Percentiles rank a stretch among this genome's conserved stretches.
Evolutionary conservation across 1,284 basidiomycete species (phyloP).

Genomic region (Ustilago shanxiensis): DNA sequence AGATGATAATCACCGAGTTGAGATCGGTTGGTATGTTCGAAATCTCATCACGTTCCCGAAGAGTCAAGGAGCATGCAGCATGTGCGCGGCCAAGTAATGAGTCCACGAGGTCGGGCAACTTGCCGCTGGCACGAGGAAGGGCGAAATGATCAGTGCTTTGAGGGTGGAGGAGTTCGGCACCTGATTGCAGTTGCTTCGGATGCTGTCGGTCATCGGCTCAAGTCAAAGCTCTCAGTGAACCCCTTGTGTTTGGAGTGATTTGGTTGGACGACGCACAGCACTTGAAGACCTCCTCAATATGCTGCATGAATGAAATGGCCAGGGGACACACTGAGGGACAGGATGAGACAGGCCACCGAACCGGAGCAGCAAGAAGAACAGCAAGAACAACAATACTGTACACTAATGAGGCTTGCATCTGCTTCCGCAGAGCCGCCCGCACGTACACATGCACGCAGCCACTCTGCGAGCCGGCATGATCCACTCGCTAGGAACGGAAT

Average conservation of each 20-base stretch:
- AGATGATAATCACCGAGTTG: background rate
- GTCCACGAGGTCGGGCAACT: background rate
- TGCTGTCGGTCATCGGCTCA: background rate
- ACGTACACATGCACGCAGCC: conserved; percentile 14
- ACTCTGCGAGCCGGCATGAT: conserved; percentile 1
- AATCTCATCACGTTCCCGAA: background rate
- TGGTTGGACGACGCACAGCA: background rate
- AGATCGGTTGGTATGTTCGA: background rate
- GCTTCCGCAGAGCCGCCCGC: conserved; percentile 21
- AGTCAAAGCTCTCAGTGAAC: background rate
- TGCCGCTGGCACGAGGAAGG: background rate
- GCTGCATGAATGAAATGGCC: background rate
- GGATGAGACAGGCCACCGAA: no score
- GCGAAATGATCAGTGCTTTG: background rate
- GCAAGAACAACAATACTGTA: background rate
- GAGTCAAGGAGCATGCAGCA: background rate
- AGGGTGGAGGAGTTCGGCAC: background rate
- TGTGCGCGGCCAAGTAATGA: background rate
- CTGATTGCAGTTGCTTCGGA: background rate
- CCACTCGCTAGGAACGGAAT: conserved; percentile 28
- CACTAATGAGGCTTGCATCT: conserved; percentile 9
- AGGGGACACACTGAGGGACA: background rate
- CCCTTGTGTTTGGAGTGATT: background rate
- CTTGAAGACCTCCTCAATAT: no score
- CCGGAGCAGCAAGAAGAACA: background rate